Evolutionary conservation across 306 rosid species (phyloP).

Genomic region (Trichosanthes truncata): DNA sequence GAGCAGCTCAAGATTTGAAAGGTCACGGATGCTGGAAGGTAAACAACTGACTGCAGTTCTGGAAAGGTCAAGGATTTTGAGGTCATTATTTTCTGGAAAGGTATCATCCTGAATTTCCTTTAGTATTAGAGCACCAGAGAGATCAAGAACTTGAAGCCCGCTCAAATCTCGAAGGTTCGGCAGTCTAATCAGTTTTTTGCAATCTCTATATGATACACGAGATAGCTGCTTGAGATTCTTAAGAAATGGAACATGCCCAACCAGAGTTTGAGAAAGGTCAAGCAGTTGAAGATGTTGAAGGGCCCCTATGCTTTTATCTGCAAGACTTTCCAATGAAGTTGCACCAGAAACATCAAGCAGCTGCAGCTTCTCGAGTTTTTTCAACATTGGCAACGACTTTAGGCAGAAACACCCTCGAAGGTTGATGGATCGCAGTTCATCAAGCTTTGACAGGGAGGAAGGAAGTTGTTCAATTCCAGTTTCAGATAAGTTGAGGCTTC

Average conservation of each 20-base stretch:
- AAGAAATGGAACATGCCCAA: slow-evolving; percentile 16
- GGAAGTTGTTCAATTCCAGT: slow-evolving; percentile 15
- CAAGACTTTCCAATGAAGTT: slow-evolving; percentile 2
- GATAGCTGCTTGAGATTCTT: slow-evolving; percentile 8
- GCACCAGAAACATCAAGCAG: slow-evolving; percentile 34
- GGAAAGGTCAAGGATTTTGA: slow-evolving; percentile 23
- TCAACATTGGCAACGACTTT: slow-evolving; percentile 10
- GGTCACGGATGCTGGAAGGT: slow-evolving; percentile 5
- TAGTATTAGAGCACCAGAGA: slow-evolving; percentile 8
- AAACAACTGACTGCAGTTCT: background rate
- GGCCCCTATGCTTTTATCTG: background rate
- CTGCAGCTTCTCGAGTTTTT: slow-evolving; percentile 1
- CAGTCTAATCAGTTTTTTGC: slow-evolving; percentile 4
- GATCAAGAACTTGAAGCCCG: slow-evolving; percentile 19
- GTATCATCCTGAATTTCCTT: slow-evolving; percentile 13
- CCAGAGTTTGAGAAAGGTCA: slow-evolving; percentile 21
- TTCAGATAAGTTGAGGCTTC: slow-evolving; percentile 23
- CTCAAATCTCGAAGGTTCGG: slow-evolving; percentile 6
- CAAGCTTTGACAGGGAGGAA: slow-evolving; percentile 13
- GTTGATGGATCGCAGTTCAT: slow-evolving; percentile 21
- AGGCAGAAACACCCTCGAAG: slow-evolving; percentile 12
- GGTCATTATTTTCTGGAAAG: background rate
- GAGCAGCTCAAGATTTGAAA: slow-evolving; percentile 16
- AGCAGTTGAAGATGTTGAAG: slow-evolving; percentile 12
- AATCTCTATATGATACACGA: slow-evolving; percentile 7